Percentiles rank a stretch among this genome's conserved stretches.
phyloP scores from a whole-genome alignment of 371 early-diverging fungal genomes.

The Mucor racemosus region DNA sequence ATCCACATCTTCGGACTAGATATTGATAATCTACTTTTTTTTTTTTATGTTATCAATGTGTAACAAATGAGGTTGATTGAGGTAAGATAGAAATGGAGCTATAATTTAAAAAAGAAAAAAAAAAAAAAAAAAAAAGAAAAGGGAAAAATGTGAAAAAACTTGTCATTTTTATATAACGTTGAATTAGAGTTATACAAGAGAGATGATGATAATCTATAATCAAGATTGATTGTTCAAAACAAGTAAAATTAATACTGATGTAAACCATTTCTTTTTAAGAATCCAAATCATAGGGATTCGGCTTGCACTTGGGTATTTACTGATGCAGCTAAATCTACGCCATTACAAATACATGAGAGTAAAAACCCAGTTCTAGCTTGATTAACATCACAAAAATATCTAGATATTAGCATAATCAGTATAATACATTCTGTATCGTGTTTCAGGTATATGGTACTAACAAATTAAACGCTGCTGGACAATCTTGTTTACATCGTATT shows the following conservation, averaged over 20 bases:
- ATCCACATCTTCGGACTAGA: constrained; percentile 2
- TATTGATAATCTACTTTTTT: constrained; percentile 5
- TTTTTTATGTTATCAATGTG: constrained; percentile 1
- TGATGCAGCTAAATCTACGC: constrained; percentile 8
- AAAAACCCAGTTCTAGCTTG: constrained; percentile 9
- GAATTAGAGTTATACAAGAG: constrained; percentile 1
- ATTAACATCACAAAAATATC: background rate
- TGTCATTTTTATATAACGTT: constrained; percentile 9
- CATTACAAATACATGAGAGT: constrained; percentile 11
- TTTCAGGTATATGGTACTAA: too few species aligned
- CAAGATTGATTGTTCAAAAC: constrained; percentile 7
- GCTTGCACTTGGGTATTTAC: constrained; percentile 13
- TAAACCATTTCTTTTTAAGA: background rate
- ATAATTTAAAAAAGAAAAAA: background rate
- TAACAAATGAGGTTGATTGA: background rate
- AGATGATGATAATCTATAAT: constrained; percentile 7
- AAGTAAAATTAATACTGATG: constrained; percentile 1
- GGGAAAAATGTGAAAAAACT: background rate
- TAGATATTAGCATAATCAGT: too few species aligned
- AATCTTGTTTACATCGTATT: constrained; percentile 15
- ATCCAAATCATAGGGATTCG: background rate
- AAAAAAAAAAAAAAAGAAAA: background rate
- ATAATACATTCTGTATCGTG: too few species aligned
- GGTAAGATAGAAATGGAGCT: background rate
- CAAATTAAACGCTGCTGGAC: constrained; percentile 8